These are phyloP conservation scores for Cenchrus americanus DNA, from an alignment of 176 grass and related monocot genomes.

Conservation along the genomic window DNA sequence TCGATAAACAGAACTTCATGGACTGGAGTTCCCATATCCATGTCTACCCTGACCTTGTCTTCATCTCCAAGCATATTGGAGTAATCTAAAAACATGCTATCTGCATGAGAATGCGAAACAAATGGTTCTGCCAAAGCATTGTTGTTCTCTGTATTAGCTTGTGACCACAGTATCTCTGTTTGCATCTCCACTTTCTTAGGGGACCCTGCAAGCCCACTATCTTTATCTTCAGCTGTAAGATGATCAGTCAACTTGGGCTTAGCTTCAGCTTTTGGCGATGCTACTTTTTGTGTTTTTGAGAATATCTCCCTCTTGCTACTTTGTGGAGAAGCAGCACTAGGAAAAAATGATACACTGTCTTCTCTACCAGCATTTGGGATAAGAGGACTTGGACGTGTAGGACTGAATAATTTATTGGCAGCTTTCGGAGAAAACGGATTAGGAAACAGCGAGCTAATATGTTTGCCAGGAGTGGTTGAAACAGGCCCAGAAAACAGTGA, in stretches of 20 bases:
- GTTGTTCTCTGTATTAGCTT: constrained; percentile 30
- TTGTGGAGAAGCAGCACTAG: constrained; percentile 34
- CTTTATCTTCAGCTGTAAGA: constrained; percentile 35
- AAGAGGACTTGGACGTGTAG: constrained; percentile 44
- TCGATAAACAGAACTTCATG: constrained; percentile 32
- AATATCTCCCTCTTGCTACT: constrained; percentile 34
- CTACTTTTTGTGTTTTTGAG: constrained; percentile 35
- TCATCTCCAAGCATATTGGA: constrained; percentile 41
- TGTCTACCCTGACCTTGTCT: constrained; percentile 38
- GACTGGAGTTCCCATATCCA: constrained; percentile 39
- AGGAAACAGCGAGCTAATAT: constrained; percentile 29
- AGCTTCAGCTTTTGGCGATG: constrained; percentile 42
- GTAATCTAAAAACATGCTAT: constrained; percentile 27
- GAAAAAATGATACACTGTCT: constrained; percentile 17
- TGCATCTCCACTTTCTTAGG: neutral
- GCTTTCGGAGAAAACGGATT: constrained; percentile 39
- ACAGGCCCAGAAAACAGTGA: constrained; percentile 25
- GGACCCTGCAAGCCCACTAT: constrained; percentile 19
- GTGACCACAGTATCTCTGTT: constrained; percentile 18
- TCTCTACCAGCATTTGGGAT: constrained; percentile 27
- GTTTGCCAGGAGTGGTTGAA: constrained; percentile 40
- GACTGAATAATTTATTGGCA: constrained; percentile 36
- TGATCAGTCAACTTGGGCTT: constrained; percentile 36
- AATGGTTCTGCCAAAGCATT: constrained; percentile 31
- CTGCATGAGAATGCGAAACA: constrained; percentile 28